Evolutionary conservation across 768 basidiomycete species (phyloP), one percentile per base, ranked within the genome.

Genomic region (Lactarius hatsudake): DNA sequence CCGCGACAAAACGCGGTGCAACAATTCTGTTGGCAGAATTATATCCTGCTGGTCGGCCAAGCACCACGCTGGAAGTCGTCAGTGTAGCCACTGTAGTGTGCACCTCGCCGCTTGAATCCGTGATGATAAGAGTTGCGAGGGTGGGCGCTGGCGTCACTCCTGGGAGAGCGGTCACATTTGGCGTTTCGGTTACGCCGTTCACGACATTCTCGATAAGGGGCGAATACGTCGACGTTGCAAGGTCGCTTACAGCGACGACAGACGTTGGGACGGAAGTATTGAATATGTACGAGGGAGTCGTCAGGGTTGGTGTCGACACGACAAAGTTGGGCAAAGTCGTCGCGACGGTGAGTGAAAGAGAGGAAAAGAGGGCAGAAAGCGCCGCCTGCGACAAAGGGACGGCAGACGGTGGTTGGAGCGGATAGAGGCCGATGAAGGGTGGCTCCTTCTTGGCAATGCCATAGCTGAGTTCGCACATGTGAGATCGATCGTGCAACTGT

Each of bases 391-490:
- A 74, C 18, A 71, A 42, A 40, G 71, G 69, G 8, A 83, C 83
- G 32, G 77, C 74, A 71, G 86, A 86, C 42, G 74, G 72, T 18
- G 68, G 59, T 38, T 28, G 65, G 43, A 88, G 78, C 26, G 87
- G 76, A 73, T 91, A 93, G 60, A 93, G 76, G n/a, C 91, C 91
- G 65, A 93, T 86, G 76, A 90, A 80, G 20, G 91, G 91, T 8
- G 89, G 80, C 74, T 93, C 91, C 68, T 87, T 86, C 42, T 77
- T 75, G 71, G 89, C 82, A 69, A 93, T 91, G 7, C 91, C 91
- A 67, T 86, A 90, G 73, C 91, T 93, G 64, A 20, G 56, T 18
- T 54, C 34, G 18, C 38, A 36, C 17, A 32, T 34, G 59, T 45
- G 30, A 55, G 38, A 26, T 13, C 34, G 45, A 17, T 34, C 8